A percentile compares a stretch with the other conserved stretches of the same genome.
phyloP scores from a whole-genome alignment of 2,329 filamentous ascomycete species.

The Sclerotinia glacialis region DNA sequence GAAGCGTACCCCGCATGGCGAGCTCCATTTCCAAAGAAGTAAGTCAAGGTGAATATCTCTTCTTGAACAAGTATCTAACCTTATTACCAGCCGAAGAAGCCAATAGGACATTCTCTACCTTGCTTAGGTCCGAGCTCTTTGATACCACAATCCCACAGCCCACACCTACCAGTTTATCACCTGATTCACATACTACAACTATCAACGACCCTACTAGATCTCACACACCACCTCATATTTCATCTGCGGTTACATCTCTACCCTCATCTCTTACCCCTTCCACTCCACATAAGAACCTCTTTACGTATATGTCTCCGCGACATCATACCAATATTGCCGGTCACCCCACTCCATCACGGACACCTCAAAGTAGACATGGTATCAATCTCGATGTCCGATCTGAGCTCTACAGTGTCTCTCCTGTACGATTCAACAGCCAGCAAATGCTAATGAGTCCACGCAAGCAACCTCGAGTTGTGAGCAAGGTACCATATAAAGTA shows the following conservation, averaged over 20 bases:
- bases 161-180: conserved; percentile 60
- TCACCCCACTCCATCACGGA: conserved; percentile 86
- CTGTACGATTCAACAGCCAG: conserved; percentile 88
- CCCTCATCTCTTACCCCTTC: conserved; percentile 81
- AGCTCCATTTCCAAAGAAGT: conserved; percentile 94
- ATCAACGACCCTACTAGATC: conserved; percentile 68
- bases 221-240: conserved; percentile 74
- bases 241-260: conserved; percentile 54
- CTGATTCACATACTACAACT: conserved; percentile 57
- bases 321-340: conserved; percentile 68
- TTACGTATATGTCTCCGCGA: conserved; percentile 77
- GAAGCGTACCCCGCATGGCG: conserved; percentile 81
- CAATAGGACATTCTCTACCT: conserved; percentile 84
- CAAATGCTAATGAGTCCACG: conserved; percentile 88
- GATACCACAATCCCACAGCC: conserved; percentile 84
- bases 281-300: conserved; percentile 95
- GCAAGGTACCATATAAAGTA: conserved; percentile 97
- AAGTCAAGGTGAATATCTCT: conserved; percentile 39
- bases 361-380: conserved; percentile 81
- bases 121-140: conserved; percentile 89
- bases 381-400: conserved; percentile 86
- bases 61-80: conserved; percentile 2
- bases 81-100: conserved; percentile 75
- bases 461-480: conserved; percentile 83
- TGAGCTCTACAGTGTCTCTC: conserved; percentile 93